Evolutionary conservation across 2,329 filamentous ascomycete genomes (phyloP), one percentile per base, ranked within the genome.

Genomic region (Cordyceps pruinosa): DNA sequence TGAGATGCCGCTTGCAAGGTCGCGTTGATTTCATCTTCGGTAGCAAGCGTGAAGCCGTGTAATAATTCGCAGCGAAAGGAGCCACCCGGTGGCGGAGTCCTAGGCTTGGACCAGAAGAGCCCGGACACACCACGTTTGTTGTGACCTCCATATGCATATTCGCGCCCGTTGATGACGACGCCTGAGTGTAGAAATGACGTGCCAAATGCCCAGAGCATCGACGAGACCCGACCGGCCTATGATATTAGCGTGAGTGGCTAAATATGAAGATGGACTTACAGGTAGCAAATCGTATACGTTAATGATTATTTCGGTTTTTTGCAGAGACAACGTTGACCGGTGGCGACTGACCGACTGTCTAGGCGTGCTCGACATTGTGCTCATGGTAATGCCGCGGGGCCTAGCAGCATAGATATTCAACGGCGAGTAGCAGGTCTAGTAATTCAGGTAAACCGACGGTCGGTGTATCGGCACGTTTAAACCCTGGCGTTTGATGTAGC

Each of bases 61-160:
- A 94, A 77, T 52, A 94, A 84, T 65, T 87, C 85, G 69, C 80
- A 83, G 65, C 82, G 81, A 73, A 91, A 93, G 1, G 86, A 90
- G 45, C 87, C 89, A 32, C 89, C 89, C 0, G 89, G 88, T 0
- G 89, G 89, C 49, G 87, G 83, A 32, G 83, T 81, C 62, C 78
- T 79, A 1, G 90, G 89, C 61, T 78, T 84, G 17, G 89, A 93
- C 84, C 85, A 91, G 74, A 94, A 95, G 9, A 95, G 89, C 49
- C 90, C 90, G 4, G 88, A 93, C 57, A 86, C 71, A 25, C 82
- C 81, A 50, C 75, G 81, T 63, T 81, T 82, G 66, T 89, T 84
- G 69, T 95, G 90, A 1, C 90, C 90, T 44, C 90, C 90, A 66
- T 90, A 95, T 23, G 90, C 90, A 68, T 94, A 95, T 75, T 95